Conservation (phyloP, 768 basidiomycete species). For the Suillus placidus region DNA sequence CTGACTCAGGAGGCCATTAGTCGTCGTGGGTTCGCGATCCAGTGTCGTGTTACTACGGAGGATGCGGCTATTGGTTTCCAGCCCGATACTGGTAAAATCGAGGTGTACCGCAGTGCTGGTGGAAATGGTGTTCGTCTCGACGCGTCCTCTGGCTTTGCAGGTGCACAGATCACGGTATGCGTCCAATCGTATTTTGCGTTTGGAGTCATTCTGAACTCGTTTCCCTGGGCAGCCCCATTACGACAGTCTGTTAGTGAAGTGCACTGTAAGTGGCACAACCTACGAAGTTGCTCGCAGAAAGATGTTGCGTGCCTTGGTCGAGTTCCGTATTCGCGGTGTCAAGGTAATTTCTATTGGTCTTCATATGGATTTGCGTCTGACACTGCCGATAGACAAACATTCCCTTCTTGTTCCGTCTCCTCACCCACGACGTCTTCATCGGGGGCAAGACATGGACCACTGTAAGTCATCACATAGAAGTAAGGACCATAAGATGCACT, state of each 20-base stretch:
- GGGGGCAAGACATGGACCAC: constrained; percentile 99
- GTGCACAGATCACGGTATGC: constrained; percentile 94
- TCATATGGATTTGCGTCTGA: background rate
- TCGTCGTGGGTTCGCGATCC: constrained; percentile 96
- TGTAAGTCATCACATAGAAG: constrained; percentile 39
- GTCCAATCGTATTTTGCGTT: constrained; percentile 13
- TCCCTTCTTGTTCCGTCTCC: constrained; percentile 96
- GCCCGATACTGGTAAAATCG: constrained; percentile 99
- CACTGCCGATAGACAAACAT: constrained; percentile 80
- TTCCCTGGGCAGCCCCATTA: constrained; percentile 78
- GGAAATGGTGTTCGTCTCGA: constrained; percentile 98
- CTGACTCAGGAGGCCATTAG: constrained; percentile 94
- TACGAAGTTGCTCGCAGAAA: constrained; percentile 98
- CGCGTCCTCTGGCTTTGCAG: constrained; percentile 96
- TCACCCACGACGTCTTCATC: constrained; percentile 96
- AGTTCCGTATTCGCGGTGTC: constrained; percentile 99
- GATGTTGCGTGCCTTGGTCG: constrained; percentile 99
- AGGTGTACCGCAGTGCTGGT: constrained; percentile 98
- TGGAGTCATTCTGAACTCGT: background rate
- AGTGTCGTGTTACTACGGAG: constrained; percentile 98
- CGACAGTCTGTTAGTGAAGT: constrained; percentile 96
- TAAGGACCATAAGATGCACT: background rate
- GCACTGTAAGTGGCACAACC: constrained; percentile 92
- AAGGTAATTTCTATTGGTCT: constrained; percentile 56
- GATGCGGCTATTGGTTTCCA: constrained; percentile 92